Conservation (phyloP, 2,329 filamentous ascomycete species). For the Aspergillus jensenii region DNA sequence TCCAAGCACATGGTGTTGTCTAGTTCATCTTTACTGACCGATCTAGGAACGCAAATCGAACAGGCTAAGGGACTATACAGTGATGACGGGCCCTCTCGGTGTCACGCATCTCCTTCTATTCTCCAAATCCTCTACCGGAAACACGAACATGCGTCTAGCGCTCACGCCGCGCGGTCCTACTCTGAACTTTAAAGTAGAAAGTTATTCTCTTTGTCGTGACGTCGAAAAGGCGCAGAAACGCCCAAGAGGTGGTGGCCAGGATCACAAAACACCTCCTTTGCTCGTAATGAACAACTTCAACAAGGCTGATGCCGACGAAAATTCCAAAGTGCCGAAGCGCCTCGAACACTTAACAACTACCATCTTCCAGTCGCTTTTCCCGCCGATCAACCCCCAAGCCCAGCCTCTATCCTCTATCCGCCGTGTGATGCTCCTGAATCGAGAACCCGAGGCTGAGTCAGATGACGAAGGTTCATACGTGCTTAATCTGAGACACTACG, state of each 20-base stretch:
- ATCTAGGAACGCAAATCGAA: conserved; percentile 76
- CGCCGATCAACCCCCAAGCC: conserved; percentile 87
- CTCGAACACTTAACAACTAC: conserved; percentile 91
- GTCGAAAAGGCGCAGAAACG: conserved; percentile 80
- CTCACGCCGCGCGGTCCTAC: conserved; percentile 89
- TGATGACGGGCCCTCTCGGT: conserved; percentile 91
- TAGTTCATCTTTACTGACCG: background rate
- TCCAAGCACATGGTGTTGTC: background rate
- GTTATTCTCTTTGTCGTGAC: conserved; percentile 92
- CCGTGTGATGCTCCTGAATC: conserved; percentile 84
- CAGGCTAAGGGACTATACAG: conserved; percentile 84
- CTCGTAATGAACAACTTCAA: conserved; percentile 99
- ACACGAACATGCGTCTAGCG: conserved; percentile 86
- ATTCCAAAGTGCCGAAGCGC: conserved; percentile 78
- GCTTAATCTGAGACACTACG: conserved; percentile 88
- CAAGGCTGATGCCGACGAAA: conserved; percentile 56
- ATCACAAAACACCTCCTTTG: conserved; percentile 81
- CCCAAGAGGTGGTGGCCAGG: conserved; percentile 77
- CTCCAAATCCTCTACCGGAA: conserved; percentile 83
- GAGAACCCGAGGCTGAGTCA: conserved; percentile 56
- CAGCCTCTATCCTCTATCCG: conserved; percentile 91
- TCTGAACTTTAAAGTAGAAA: conserved; percentile 89
- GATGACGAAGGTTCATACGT: conserved; percentile 68
- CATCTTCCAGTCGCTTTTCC: conserved; percentile 94
- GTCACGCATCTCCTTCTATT: conserved; percentile 93